Base-by-base conservation (phyloP, 306 rosid species). In the Cucurbita moschata region DNA sequence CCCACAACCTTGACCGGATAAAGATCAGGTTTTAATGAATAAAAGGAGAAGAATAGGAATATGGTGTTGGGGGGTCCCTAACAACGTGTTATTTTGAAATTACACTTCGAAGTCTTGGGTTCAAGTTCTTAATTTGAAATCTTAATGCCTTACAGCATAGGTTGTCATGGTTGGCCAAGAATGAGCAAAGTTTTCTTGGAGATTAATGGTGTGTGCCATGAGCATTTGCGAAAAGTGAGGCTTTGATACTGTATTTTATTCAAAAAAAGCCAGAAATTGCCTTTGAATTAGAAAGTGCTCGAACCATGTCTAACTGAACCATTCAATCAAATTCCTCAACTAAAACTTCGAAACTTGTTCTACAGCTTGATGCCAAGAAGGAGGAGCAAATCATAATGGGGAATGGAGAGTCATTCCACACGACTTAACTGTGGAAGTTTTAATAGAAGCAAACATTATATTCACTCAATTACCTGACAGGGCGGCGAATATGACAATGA, bases 381-480 rank as follows among this genome's bases (percentile, higher is more conserved):
- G 10, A 39, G 14, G 18, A 66, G 19, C 54, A 10, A 21, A 44
- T 35, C 47, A 40, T 64, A 39, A 39, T 40, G 52, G 18, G 42
- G 52, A 0, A 42, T n/a, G 15, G 35, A 16, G n/a, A 64, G 71
- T 40, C 51, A 10, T 64, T 10, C 49, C 69, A n/a, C 14, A 63
- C 51, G 42, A n/a, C n/a, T 8, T 9, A 64, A 64, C 14, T 1
- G 9, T 1, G 8, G 53, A 65, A 44, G 18, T 66, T 66, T 18
- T 66, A 66, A 21, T 21, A 21, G 23, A 21, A 21, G 23, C 23
- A 21, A 21, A 21, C 23, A 21, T 21, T 21, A 21, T 21, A 21
- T 21, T 21, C 2, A 44, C 26, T 26, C 26, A 26, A 39, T 16
- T 90, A 94, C 98, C 70, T 72, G 97, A 89, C 70, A 84, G 50